These are phyloP conservation scores for Xylaria multiplex DNA, from an alignment of 2,329 filamentous ascomycete genomes.

Conservation along the genomic window DNA sequence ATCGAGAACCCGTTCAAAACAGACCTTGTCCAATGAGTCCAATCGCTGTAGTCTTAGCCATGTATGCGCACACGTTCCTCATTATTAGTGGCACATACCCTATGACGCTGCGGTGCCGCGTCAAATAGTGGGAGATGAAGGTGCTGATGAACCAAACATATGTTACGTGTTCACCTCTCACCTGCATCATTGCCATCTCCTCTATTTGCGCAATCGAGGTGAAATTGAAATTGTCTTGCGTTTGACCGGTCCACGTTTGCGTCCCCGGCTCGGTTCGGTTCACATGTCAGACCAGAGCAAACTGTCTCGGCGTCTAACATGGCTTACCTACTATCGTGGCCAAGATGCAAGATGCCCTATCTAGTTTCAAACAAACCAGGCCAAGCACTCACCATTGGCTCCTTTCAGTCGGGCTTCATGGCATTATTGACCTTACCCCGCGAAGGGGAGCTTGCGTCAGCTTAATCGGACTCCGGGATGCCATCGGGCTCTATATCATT, in stretches of 20 bases:
- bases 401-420: conserved; percentile 8
- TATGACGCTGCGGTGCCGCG: conserved; percentile 9
- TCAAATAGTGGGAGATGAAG: not conserved
- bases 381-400: conserved; percentile 12
- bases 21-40: conserved; percentile 17
- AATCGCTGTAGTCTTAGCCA: conserved; percentile 20
- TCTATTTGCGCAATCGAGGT: conserved; percentile 7
- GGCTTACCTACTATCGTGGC: not conserved
- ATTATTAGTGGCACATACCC: conserved; percentile 42
- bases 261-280: not conserved
- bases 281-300: conserved; percentile 3
- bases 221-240: conserved; percentile 5
- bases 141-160: conserved; percentile 13
- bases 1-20: not conserved
- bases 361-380: conserved; percentile 12
- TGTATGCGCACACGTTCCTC: conserved; percentile 42
- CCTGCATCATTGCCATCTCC: conserved; percentile 13
- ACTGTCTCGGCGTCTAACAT: not conserved
- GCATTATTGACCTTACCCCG: conserved; percentile 14
- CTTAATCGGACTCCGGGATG: conserved; percentile 20
- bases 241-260: not conserved
- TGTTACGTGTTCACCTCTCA: conserved; percentile 27
- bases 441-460: conserved; percentile 32
- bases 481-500: not conserved
- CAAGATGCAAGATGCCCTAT: not conserved